Evolutionary conservation across 106 monocot species (phyloP), one percentile per base, ranked within the genome.

Genomic region (Apostasia shenzhenica): DNA sequence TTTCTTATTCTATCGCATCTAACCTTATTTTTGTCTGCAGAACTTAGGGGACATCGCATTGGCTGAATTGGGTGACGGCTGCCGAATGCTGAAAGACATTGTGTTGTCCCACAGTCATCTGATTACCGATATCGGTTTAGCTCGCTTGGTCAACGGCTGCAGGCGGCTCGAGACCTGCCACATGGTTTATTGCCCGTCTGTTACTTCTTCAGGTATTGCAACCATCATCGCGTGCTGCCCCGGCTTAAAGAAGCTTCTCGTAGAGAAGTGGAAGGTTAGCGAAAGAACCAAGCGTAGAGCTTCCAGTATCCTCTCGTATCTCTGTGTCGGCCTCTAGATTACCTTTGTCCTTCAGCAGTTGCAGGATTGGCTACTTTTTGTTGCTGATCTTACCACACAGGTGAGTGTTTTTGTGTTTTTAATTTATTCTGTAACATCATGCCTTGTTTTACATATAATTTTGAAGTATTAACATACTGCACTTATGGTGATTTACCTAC

Each of bases 181-280:
- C 14, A 99, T 99, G 83, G 99, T 93, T 50, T 99, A 99, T 46
- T 99, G 99, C 70, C 87, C 90, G 1, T 59, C 61, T 46, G 63
- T 99, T 44, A 93, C 90, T 7, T 69, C 82, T 48, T 67, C 90
- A 13, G 99, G 92, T n/a, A 77, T 99, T 2, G 99, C 93, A 5
- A 99, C 99, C 4, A 43, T 99, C 5, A 72, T 93, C 50, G 90
- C 97, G 1, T 66, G 90, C 72, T 99, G 92, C 73, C 5, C 72
- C 9, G 66, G 67, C 71, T 80, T 99, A 63, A 99, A 87, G 74
- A 99, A 87, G 57, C 81, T 99, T 42, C 75, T 90, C 4, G 81
- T 99, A 41, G 99, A 99, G 75, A 87, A 80, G 76, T 80, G 90
- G 81, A 99, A 99, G 77, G 90, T 90, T 70, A 99, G 93, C 26